Conservation (phyloP, 768 basidiomycete genomes). For the Cystofilobasidium capitatum region DNA sequence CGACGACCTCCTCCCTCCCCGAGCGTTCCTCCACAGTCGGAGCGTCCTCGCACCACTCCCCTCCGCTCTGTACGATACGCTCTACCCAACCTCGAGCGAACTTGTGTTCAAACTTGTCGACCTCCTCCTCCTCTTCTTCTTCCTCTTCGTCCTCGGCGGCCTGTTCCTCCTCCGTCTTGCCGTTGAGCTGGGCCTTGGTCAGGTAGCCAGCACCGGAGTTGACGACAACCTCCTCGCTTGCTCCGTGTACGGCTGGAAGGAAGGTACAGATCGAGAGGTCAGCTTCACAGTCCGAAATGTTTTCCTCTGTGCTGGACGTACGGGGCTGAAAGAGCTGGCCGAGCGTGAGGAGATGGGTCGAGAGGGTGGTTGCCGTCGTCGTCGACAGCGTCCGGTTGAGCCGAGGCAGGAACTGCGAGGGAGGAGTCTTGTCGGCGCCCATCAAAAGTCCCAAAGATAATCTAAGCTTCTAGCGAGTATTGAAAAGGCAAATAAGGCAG, state of each 20-base stretch:
- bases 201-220: conserved; percentile 41
- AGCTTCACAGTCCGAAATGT: too few relatives aligned
- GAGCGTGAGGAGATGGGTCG: background rate
- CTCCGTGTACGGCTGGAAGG: conserved; percentile 20
- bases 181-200: conserved; percentile 64
- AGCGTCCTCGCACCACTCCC: conserved; percentile 44
- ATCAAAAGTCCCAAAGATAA: too few relatives aligned
- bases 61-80: conserved; percentile 55
- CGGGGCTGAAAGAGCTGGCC: conserved; percentile 23
- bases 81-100: conserved; percentile 68
- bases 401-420: conserved; percentile 20
- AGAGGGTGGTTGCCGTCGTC: background rate
- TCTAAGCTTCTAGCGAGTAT: too few relatives aligned
- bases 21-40: conserved; percentile 40
- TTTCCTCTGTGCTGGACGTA: background rate
- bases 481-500: background rate
- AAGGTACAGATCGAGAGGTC: background rate
- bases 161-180: too few relatives aligned
- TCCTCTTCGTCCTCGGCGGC: conserved; percentile 47
- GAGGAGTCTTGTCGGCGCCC: background rate
- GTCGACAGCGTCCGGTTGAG: conserved; percentile 2
- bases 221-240: conserved; percentile 15
- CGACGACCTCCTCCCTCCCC: conserved; percentile 42
- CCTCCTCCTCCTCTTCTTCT: conserved; percentile 36
- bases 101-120: conserved; percentile 54